Conservation (phyloP, 305 asterid genomes). For the Fraxinus floribunda region DNA sequence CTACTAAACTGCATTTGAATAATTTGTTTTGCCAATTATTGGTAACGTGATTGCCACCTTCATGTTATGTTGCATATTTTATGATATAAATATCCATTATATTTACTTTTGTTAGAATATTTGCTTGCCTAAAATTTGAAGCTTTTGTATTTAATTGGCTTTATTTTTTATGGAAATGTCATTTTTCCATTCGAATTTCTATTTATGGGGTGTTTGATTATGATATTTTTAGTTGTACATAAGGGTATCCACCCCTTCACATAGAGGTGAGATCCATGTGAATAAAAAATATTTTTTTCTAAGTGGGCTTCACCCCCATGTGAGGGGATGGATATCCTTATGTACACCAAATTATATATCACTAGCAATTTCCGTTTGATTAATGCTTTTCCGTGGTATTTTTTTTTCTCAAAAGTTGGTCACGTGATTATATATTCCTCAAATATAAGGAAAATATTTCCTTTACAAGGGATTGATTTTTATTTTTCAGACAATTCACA, state of each 20-base stretch:
- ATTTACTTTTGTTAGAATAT: not conserved
- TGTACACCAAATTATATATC: no score
- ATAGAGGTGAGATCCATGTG: no score
- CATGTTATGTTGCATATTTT: not conserved
- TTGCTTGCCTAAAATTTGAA: not conserved
- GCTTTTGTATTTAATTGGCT: not conserved
- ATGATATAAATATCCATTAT: not conserved
- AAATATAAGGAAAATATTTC: no score
- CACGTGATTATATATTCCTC: no score
- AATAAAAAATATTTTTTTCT: no score
- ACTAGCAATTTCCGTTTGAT: no score
- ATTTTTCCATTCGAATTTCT: not conserved
- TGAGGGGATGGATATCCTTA: no score
- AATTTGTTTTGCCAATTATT: slow-evolving; percentile 15
- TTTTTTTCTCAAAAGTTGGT: no score
- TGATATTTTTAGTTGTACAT: no score
- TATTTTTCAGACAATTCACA: not conserved
- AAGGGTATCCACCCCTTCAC: no score
- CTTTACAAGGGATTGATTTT: not conserved
- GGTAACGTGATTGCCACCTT: slow-evolving; percentile 59
- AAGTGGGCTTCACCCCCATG: no score
- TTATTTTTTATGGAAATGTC: not conserved
- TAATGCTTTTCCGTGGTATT: no score
- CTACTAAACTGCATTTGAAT: slow-evolving; percentile 31
- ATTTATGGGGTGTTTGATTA: not conserved